Evolutionary conservation across 2,329 filamentous ascomycete species (phyloP).

Genomic region (Fusarium sambucinum): DNA sequence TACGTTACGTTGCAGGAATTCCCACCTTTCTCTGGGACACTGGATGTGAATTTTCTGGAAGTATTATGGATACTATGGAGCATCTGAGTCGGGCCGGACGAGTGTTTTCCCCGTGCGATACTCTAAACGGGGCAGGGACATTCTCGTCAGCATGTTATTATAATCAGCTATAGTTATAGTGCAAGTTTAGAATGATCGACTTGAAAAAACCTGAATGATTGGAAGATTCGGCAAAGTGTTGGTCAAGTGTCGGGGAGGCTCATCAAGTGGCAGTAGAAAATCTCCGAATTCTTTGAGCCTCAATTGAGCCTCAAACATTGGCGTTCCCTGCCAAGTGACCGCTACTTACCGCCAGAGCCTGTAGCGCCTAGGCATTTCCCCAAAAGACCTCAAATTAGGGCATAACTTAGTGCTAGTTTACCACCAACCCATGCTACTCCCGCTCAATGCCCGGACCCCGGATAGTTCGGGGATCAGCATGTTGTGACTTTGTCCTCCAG

Average conservation of each 20-base stretch:
- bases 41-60: background rate
- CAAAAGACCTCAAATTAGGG: background rate
- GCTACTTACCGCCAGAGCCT: background rate
- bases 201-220: constrained; percentile 2
- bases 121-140: constrained; percentile 16
- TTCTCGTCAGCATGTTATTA: background rate
- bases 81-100: constrained; percentile 30
- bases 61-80: constrained; percentile 20
- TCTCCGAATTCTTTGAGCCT: constrained; percentile 13
- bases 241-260: background rate
- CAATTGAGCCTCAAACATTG: constrained; percentile 27
- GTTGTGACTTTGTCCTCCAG: constrained; percentile 6
- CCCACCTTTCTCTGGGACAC: constrained; percentile 25
- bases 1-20: constrained; percentile 22
- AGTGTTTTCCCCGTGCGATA: constrained; percentile 31
- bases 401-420: background rate
- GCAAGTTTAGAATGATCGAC: background rate
- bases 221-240: constrained; percentile 8
- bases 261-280: background rate
- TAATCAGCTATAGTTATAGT: background rate
- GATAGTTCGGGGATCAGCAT: constrained; percentile 20
- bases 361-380: background rate
- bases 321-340: constrained; percentile 3
- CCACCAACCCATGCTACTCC: background rate
- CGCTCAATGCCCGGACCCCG: constrained; percentile 14